Base-by-base conservation (phyloP, 495 filamentous ascomycete species). In the Cairneyella variabilis region DNA sequence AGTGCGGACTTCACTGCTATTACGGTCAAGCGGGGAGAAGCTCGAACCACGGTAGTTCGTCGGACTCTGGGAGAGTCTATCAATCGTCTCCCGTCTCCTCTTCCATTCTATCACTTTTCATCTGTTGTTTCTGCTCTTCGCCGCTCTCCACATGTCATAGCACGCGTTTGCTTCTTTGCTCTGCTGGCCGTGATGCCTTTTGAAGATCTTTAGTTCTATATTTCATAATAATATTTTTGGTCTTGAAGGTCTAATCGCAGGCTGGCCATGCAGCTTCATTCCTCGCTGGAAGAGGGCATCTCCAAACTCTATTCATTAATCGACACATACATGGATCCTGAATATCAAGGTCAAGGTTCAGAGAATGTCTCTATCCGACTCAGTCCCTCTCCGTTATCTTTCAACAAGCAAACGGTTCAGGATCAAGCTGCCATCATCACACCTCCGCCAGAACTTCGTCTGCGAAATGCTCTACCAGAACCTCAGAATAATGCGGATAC, bases 111-210 rank as follows among this genome's bases (percentile, higher is more conserved):
- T 32, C 18, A 8, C 23, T 52, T 46, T 5, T 20, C 28, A 23
- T 14, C 26, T 44, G 46, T 16, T 37, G 28, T 32, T 32, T 32
- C 14, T 32, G 6, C 28, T 32, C 14, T 46, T 21, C 32, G 10
- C 30, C 16, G 16, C 36, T 39, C 47, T 28, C 11, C 26, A 18
- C 32, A 42, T 25, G 25, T 30, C 28, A n/a, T 37, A 34, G 8
- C 27, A 44, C 12, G 28, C 6, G 25, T 36, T 30, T 45, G 27
- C 30, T 32, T 54, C 26, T 11, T 46, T 46, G 56, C 59, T 58
- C 52, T 58, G 52, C 55, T 22, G 30, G 59, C 39, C 52, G 59
- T 62, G 54, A 58, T 58, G 55, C 52, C 21, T 38, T 30, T 46
- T 40, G 25, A 46, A 20, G 11, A 32, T n/a, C 46, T 50, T 51